Evolutionary conservation across 106 monocot genomes (phyloP), one percentile per base, ranked within the genome.

Genomic region (Allium cepa): DNA sequence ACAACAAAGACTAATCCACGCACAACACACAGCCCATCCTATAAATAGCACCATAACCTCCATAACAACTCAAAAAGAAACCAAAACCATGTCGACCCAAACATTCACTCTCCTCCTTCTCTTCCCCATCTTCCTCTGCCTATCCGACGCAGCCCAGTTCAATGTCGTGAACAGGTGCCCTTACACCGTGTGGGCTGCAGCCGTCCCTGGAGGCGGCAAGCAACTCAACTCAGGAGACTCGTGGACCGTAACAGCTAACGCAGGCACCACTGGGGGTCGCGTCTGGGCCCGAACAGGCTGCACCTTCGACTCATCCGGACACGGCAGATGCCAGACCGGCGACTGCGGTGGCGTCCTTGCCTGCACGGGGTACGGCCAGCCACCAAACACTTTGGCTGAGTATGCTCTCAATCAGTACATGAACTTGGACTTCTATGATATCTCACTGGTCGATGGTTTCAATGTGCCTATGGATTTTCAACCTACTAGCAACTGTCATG

Each of bases 231-330:
- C n/a, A 7, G 61, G 68, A 13, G 61, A 76, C 10, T 28, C 69
- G 2, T 76, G 75, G 75, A 55, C n/a, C 14, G 14, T 76, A 36
- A 53, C 14, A 59, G 61, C 62, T 1, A n/a, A 22, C 50, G 15
- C 66, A 22, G 75, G 75, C 7, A 61, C 75, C 45, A 47, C 61
- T 46, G 18, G 47, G 17, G 83, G 62, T 56, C 80, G 80, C 46
- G 60, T 84, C 10, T 84, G 84, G 84, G 84, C 64, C 16, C 84
- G 84, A n/a, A 84, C 84, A 2, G 70, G 70, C 53, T 84, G 84
- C 69, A 59, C 26, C 58, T 84, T 84, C 62, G 79, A 80, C 62
- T 56, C 56, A 12, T 60, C 9, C 65, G 84, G 80, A 17, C 46
- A 18, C 11, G 80, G 84, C 22, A 15, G 22, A 7, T 80, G 80